Evolutionary conservation across 2,329 filamentous ascomycete species (phyloP).

Genomic region (Colletotrichum scovillei): DNA sequence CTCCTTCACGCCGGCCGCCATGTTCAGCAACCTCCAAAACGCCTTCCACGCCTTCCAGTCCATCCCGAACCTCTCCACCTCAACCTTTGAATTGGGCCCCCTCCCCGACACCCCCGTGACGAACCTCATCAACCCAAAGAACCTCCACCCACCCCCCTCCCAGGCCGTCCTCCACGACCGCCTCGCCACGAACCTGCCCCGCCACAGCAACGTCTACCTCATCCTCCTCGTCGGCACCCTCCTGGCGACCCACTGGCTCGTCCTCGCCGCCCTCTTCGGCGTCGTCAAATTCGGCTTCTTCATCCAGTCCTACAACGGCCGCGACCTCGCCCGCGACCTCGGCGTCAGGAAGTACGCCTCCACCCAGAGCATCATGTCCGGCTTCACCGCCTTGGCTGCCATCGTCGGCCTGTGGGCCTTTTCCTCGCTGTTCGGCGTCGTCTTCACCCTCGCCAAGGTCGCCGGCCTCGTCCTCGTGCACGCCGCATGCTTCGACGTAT

Average conservation of each 20-base stretch:
- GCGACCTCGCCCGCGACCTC: slow-evolving; percentile 33
- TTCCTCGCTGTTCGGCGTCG: slow-evolving; percentile 29
- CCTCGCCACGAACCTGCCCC: slow-evolving; percentile 24
- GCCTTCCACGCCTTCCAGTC: slow-evolving; percentile 27
- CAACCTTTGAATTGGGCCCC: slow-evolving; percentile 17
- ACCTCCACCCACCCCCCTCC: slow-evolving; percentile 21
- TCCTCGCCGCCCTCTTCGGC: slow-evolving; percentile 28
- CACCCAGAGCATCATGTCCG: slow-evolving; percentile 26
- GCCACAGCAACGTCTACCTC: slow-evolving; percentile 33
- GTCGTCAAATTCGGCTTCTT: slow-evolving; percentile 31
- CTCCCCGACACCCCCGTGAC: slow-evolving; percentile 32
- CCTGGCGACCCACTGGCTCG: slow-evolving; percentile 31
- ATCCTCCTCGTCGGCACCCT: slow-evolving; percentile 34
- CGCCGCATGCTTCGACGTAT: slow-evolving; percentile 25
- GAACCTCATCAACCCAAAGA: slow-evolving; percentile 32
- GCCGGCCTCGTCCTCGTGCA: slow-evolving; percentile 24
- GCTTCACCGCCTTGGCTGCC: slow-evolving; percentile 19
- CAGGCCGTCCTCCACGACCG: slow-evolving; percentile 29
- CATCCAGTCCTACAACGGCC: slow-evolving; percentile 32
- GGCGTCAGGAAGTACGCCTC: slow-evolving; percentile 32
- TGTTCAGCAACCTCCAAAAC: slow-evolving; percentile 25
- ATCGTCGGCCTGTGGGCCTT: slow-evolving; percentile 31
- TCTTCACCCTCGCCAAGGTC: slow-evolving; percentile 29
- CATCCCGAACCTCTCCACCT: slow-evolving; percentile 21
- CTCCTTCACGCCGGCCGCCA: slow-evolving; percentile 10